These are phyloP conservation scores for Ceratocystis diversiconidia DNA, from an alignment of 2,329 filamentous ascomycete genomes.

Conservation along the genomic window DNA sequence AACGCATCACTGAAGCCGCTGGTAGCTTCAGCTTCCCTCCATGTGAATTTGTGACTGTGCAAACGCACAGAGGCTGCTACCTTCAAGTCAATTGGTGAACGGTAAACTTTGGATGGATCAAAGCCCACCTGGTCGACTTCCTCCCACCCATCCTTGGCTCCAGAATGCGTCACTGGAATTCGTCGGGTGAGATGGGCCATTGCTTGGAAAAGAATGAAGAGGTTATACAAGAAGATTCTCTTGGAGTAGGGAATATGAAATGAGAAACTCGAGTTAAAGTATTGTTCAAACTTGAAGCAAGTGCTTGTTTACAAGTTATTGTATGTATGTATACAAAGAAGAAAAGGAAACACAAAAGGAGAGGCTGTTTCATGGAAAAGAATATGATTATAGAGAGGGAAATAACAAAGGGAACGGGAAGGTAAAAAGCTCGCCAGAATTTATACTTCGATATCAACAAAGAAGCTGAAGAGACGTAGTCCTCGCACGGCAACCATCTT, in stretches of 20 bases:
- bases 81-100: conserved; percentile 11
- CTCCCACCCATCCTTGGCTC: conserved; percentile 7
- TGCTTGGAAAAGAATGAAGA: neutral
- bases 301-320: neutral
- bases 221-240: no score
- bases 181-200: conserved; percentile 7
- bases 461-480: neutral
- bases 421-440: neutral
- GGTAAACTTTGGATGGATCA: conserved; percentile 3
- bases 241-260: neutral
- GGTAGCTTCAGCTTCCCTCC: neutral
- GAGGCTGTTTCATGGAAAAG: neutral
- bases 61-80: neutral
- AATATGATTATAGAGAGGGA: no score
- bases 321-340: neutral
- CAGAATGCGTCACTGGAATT: conserved; percentile 6
- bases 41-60: neutral
- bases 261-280: neutral
- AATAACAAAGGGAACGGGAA: no score
- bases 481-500: neutral
- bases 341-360: neutral
- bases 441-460: neutral
- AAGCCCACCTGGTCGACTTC: conserved; percentile 7
- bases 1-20: neutral
- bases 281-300: neutral